These are phyloP conservation scores for Sphaerobolus stellatus DNA, from an alignment of 1,284 basidiomycete species.

Conservation along the genomic window DNA sequence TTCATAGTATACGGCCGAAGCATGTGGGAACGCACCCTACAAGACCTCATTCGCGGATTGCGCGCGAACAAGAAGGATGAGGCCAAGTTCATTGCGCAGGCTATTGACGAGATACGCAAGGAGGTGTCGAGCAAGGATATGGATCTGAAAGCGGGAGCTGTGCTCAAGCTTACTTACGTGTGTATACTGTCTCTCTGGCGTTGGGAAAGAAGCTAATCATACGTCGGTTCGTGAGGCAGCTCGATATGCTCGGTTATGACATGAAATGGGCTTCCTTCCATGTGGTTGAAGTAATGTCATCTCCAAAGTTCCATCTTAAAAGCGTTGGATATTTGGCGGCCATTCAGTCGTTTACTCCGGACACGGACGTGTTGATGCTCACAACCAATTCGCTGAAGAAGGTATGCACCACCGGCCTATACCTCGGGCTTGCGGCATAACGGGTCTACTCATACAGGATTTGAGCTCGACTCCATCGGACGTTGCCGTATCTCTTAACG, in stretches of 20 bases:
- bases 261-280: constrained; percentile 92
- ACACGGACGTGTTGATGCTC: constrained; percentile 96
- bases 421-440: background rate
- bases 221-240: constrained; percentile 42
- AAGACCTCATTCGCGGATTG: constrained; percentile 89
- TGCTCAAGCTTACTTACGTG: constrained; percentile 96
- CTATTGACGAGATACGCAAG: constrained; percentile 83
- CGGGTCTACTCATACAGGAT: constrained; percentile 55
- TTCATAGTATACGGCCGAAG: background rate
- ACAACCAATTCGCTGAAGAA: constrained; percentile 98
- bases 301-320: constrained; percentile 88
- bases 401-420: constrained; percentile 45
- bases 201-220: background rate
- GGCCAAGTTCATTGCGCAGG: constrained; percentile 76
- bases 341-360: constrained; percentile 86
- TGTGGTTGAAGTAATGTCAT: constrained; percentile 98
- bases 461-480: constrained; percentile 76
- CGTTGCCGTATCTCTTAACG: constrained; percentile 81
- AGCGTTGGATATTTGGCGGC: constrained; percentile 95
- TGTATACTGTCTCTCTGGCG: constrained; percentile 38
- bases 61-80: constrained; percentile 85
- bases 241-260: constrained; percentile 92
- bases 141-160: constrained; percentile 93
- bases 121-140: constrained; percentile 95
- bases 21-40: constrained; percentile 95